These are phyloP conservation scores for Phytophthora megakarya DNA, from an alignment of 352 stramenopile genomes.

Conservation along the genomic window DNA sequence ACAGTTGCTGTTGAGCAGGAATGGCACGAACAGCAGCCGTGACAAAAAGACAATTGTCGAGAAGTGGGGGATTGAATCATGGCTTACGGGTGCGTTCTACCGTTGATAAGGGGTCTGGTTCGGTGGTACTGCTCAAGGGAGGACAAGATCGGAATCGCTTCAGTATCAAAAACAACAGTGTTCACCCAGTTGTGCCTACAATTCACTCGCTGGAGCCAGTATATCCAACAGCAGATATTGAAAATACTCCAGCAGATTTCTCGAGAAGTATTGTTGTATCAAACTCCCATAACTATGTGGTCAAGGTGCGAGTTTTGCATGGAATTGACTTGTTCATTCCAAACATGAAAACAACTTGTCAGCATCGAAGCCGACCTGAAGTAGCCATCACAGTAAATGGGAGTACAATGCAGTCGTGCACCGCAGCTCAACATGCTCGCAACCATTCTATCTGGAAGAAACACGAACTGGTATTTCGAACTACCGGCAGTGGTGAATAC, in stretches of 20 bases:
- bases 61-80: conserved; percentile 9
- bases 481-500: neutral
- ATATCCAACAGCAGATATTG: neutral
- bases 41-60: conserved; percentile 1
- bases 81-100: neutral
- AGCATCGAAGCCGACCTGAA: conserved; percentile 9
- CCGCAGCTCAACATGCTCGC: conserved; percentile 33
- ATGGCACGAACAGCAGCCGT: conserved; percentile 15
- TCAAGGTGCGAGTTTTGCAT: conserved; percentile 29
- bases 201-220: neutral
- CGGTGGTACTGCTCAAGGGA: neutral
- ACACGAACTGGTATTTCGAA: conserved; percentile 23
- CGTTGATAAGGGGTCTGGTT: neutral
- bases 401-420: conserved; percentile 11
- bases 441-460: conserved; percentile 47
- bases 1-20: no score
- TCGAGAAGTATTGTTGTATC: neutral
- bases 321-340: conserved; percentile 28
- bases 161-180: conserved; percentile 21
- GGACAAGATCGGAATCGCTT: conserved; percentile 1
- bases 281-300: conserved; percentile 11
- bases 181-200: conserved; percentile 8
- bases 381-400: conserved; percentile 19
- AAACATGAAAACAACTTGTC: conserved; percentile 10
- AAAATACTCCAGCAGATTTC: neutral